phyloP scores from a whole-genome alignment of 805 yeast species.

The Barnettozyma sp. region DNA sequence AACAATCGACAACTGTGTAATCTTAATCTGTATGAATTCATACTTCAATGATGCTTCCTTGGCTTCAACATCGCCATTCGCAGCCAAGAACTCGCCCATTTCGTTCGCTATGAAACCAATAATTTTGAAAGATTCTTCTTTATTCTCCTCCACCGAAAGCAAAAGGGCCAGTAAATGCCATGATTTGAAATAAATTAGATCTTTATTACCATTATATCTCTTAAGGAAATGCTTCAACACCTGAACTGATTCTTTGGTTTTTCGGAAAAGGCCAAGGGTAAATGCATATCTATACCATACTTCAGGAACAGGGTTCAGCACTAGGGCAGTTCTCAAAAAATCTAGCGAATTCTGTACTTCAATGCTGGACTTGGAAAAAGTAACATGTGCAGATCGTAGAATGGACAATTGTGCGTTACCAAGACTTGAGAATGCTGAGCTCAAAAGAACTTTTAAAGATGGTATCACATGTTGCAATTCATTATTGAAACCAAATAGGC shows the following conservation, averaged over 20 bases:
- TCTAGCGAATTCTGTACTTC: slow-evolving; percentile 3
- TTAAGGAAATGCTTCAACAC: slow-evolving; percentile 41
- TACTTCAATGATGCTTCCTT: slow-evolving; percentile 12
- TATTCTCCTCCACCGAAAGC: slow-evolving; percentile 55
- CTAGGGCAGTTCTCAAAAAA: slow-evolving; percentile 16
- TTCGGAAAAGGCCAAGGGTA: slow-evolving; percentile 37
- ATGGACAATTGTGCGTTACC: slow-evolving; percentile 1
- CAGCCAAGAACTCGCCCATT: slow-evolving; percentile 28
- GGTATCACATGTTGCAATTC: too few species aligned
- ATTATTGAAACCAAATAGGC: too few species aligned
- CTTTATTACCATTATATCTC: slow-evolving; percentile 24
- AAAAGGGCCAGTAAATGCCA: slow-evolving; percentile 64
- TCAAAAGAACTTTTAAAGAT: background rate
- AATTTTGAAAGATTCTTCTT: slow-evolving; percentile 48
- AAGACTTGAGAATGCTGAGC: slow-evolving; percentile 1
- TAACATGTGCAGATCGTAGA: background rate
- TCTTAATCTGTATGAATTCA: slow-evolving; percentile 55
- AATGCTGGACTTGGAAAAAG: background rate
- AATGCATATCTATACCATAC: slow-evolving; percentile 39
- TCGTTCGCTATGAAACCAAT: slow-evolving; percentile 45
- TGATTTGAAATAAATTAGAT: slow-evolving; percentile 46
- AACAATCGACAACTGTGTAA: slow-evolving; percentile 66
- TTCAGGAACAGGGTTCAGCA: slow-evolving; percentile 6
- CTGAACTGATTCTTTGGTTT: slow-evolving; percentile 37
- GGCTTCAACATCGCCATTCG: too few species aligned